Evolutionary conservation across 768 basidiomycete species (phyloP), one percentile per base, ranked within the genome.

Genomic region (Boletus reticuloceps): DNA sequence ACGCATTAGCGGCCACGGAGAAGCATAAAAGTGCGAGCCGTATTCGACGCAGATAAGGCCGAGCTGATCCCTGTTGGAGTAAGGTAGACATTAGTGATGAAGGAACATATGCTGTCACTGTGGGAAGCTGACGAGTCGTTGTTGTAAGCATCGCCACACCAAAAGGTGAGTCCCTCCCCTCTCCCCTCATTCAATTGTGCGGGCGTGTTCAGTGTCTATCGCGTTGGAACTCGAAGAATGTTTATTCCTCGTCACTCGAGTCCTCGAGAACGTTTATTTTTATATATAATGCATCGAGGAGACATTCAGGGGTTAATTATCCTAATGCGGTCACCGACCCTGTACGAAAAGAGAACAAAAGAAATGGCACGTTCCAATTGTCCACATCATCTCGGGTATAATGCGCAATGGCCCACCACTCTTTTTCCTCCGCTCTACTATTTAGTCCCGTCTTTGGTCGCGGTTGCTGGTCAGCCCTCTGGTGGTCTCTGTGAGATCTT

Each of bases 1-100:
- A 88, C 86, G 83, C 85, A 68, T 89, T 89, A 16, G 79, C 73
- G 19, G 73, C 81, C 20, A 89, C 81, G 11, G 84, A 84, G 48
- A 76, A 65, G 64, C 83, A 86, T 51, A 69, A 66, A 3, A 79
- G 51, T 14, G 60, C 62, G 5, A 72, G 61, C 22, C 71, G 66
- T 29, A 62, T 50, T 20, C 60, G 54, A 40, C 68, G 70, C 4
- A 69, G 25, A 51, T 50, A 54, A 29, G 58, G 39, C 16, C 44
- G 50, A n/a, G 38, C n/a, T 10, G 50, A 45, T 16, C 46, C 44
- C 31, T 52, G 61, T 41, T 42, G 54, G 5, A 37, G 39, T 37
- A 9, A 20, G 31, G 64, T 31, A 10, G 58, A 58, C 66, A 67
- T 69, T 0, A 12, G 13, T 29, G n/a, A 20, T 5, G n/a, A 37